These are phyloP conservation scores for Boletus reticuloceps DNA, from an alignment of 768 basidiomycete genomes.

Conservation along the genomic window DNA sequence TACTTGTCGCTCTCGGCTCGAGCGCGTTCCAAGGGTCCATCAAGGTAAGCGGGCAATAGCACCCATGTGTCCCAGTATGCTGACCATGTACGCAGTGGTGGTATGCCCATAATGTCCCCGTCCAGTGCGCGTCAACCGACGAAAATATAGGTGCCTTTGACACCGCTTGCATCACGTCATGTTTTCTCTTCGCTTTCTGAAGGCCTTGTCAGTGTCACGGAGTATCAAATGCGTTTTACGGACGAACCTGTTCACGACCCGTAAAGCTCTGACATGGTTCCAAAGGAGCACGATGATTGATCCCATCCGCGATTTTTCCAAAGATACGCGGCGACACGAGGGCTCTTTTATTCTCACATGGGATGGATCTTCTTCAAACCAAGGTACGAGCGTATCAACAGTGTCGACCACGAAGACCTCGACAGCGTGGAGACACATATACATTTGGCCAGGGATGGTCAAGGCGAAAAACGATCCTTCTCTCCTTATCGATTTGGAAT, in stretches of 20 bases:
- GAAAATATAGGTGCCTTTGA: slow-evolving; percentile 8
- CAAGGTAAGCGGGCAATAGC: too few relatives aligned
- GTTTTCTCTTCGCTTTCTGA: neutral
- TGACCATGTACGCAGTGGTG: slow-evolving; percentile 10
- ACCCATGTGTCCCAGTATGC: too few relatives aligned
- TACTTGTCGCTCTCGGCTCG: neutral
- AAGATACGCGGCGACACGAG: slow-evolving; percentile 12
- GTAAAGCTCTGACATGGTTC: neutral
- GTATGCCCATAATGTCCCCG: slow-evolving; percentile 1
- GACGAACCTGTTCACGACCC: slow-evolving; percentile 13
- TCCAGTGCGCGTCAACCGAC: too few relatives aligned
- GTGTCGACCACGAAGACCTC: slow-evolving; percentile 8
- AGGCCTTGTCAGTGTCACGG: neutral
- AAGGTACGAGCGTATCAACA: slow-evolving; percentile 5
- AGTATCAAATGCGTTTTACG: slow-evolving; percentile 1
- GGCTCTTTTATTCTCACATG: slow-evolving; percentile 7
- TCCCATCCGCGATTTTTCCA: neutral
- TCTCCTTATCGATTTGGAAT: too few relatives aligned
- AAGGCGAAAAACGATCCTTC: too few relatives aligned
- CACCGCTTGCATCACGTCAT: slow-evolving; percentile 11
- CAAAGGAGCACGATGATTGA: neutral
- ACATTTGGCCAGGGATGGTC: too few relatives aligned
- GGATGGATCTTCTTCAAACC: slow-evolving; percentile 13
- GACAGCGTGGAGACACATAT: neutral
- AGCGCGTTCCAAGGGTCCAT: slow-evolving; percentile 4